A percentile compares a stretch with the other conserved stretches of the same genome.
phyloP scores from a whole-genome alignment of 495 filamentous ascomycete species.

The Hypoxylon intermedium region DNA sequence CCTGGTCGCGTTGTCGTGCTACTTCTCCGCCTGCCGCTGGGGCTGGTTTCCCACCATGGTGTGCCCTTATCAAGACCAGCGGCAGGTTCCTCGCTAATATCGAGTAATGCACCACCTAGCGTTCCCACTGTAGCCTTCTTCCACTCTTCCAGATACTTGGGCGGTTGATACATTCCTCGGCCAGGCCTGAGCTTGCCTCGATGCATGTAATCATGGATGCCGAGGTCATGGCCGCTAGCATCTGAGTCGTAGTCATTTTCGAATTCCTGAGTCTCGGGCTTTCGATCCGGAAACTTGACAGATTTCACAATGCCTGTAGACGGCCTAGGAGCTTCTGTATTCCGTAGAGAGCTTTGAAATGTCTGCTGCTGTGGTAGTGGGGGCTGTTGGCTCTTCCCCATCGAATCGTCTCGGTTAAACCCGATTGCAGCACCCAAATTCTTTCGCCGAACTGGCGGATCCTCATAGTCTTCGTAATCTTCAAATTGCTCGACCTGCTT shows the following conservation, averaged over 20 bases:
- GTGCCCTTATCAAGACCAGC: constrained; percentile 49
- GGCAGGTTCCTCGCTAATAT: constrained; percentile 48
- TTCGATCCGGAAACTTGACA: constrained; percentile 40
- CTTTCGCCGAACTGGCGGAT: constrained; percentile 24
- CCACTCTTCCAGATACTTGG: constrained; percentile 64
- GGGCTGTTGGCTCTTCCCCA: constrained; percentile 21
- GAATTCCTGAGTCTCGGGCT: constrained; percentile 25
- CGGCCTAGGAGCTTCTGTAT: constrained; percentile 14
- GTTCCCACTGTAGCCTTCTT: constrained; percentile 60
- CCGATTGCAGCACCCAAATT: constrained; percentile 23
- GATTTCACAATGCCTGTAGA: constrained; percentile 33
- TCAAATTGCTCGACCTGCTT: constrained; percentile 32
- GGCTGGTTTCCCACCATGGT: constrained; percentile 61
- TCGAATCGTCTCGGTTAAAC: constrained; percentile 2
- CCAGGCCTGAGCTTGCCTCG: constrained; percentile 51
- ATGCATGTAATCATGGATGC: constrained; percentile 54
- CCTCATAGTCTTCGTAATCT: constrained; percentile 31
- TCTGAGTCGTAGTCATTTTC: constrained; percentile 35
- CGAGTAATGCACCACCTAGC: constrained; percentile 58
- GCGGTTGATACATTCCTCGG: constrained; percentile 54
- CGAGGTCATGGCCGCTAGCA: constrained; percentile 42
- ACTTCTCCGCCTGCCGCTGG: constrained; percentile 44
- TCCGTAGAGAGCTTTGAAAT: constrained; percentile 22
- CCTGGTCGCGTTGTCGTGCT: constrained; percentile 51
- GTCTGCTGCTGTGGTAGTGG: constrained; percentile 14